phyloP scores from a whole-genome alignment of 805 yeast species.

The Candida ipomoeae region DNA sequence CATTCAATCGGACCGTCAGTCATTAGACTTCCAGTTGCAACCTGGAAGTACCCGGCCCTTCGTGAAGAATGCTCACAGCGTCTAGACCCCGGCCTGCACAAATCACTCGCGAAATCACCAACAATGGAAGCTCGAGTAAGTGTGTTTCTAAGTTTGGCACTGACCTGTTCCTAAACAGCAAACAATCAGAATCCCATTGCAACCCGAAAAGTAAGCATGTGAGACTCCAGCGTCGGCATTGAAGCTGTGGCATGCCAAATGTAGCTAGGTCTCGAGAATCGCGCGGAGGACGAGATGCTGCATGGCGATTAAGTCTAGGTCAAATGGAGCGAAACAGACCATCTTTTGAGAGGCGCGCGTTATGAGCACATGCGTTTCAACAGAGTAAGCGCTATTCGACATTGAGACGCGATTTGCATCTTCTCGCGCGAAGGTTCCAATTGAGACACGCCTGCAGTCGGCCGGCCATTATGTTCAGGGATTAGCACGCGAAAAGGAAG shows the following conservation, averaged over 20 bases:
- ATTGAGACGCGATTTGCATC: slow-evolving; percentile 5
- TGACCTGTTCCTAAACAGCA: background rate
- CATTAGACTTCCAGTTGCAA: no score
- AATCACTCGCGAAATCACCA: background rate
- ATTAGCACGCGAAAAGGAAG: background rate
- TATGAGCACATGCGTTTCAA: background rate
- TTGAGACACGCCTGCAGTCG: slow-evolving; percentile 1
- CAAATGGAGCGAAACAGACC: slow-evolving; percentile 1
- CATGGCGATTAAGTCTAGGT: background rate
- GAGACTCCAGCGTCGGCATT: no score
- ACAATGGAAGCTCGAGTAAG: background rate
- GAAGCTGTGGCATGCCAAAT: background rate
- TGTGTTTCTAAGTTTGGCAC: background rate
- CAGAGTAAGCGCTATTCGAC: background rate
- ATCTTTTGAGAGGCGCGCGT: slow-evolving; percentile 1
- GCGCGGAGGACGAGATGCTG: background rate
- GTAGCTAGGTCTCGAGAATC: background rate
- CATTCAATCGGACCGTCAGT: no score
- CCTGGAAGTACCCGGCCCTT: no score
- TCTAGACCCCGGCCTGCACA: background rate
- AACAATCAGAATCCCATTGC: background rate
- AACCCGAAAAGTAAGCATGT: background rate
- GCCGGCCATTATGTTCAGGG: background rate
- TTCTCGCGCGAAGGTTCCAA: background rate
- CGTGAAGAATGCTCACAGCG: background rate